Base-by-base conservation (phyloP, 331 rosid species). In the Malus hybrid region DNA sequence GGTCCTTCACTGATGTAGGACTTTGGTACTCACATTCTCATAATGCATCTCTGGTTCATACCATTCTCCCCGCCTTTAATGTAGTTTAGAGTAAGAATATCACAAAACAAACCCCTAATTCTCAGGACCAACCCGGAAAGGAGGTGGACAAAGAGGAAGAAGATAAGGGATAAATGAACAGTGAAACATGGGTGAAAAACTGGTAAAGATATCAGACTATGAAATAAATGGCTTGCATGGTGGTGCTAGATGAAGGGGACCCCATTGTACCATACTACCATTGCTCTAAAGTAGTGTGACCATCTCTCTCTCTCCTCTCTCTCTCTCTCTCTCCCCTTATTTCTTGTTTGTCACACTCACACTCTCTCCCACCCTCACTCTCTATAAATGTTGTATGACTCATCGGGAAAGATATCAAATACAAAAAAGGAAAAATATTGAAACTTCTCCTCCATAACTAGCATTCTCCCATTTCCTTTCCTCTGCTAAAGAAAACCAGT, bases 331-430 rank as follows among this genome's bases (percentile, higher is more conserved):
- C 69, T 36, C 36, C 27, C 28, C 48, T 4, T 31, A 20, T 18
- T 28, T 66, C 67, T 42, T 70, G 29, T 34, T 32, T 5, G 29
- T 63, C 76, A 18, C 76, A 18, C 70, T 29, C 50, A 15, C 42
- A 24, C 65, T 42, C 68, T n/a, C 72, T 67, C 69, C 16, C 54
- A 2, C 57, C 19, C 56, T 68, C 83, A 59, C 62, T 75, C 86
- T 76, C 80, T 88, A 84, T 83, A 91, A 91, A 85, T 77, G 81
- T 79, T 80, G 55, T 63, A 32, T 69, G 83, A 69, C 76, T 86
- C 80, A 63, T 75, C 72, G 74, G 76, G 74, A 87, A 84, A 79
- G 80, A 85, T 74, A 24, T 71, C 50, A 67, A 65, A 65, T 19
- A 72, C n/a, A 18, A 24, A 20, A 55, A 42, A 27, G 59, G 50